These are phyloP conservation scores for Crithidia bombi DNA, from an alignment of 208 protist genomes.

Conservation along the genomic window DNA sequence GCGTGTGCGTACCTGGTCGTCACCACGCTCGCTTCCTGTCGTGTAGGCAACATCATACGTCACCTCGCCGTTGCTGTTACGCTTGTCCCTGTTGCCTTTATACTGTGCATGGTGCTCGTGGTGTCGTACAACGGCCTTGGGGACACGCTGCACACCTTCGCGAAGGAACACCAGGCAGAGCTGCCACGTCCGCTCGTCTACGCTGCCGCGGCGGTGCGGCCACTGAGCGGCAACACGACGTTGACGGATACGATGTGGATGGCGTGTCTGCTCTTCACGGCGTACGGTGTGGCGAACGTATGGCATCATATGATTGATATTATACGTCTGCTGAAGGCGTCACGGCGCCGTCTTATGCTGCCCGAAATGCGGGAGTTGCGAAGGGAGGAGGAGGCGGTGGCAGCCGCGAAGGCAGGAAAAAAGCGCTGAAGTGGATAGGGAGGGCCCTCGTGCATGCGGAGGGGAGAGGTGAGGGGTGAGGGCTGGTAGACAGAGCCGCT, in stretches of 20 bases:
- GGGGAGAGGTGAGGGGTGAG: not conserved
- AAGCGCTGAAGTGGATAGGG: not conserved
- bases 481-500: too few species aligned
- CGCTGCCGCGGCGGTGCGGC: constrained; percentile 20
- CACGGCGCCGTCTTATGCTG: constrained; percentile 48
- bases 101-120: constrained; percentile 28
- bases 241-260: constrained; percentile 38
- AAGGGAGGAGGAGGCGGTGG: constrained; percentile 12
- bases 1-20: constrained; percentile 13
- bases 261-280: constrained; percentile 59
- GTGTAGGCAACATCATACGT: constrained; percentile 1
- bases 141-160: constrained; percentile 20
- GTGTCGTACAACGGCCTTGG: constrained; percentile 20
- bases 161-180: constrained; percentile 18
- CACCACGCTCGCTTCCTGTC: not conserved
- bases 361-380: constrained; percentile 24
- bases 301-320: constrained; percentile 61
- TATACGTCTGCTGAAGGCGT: constrained; percentile 63
- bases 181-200: constrained; percentile 28
- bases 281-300: constrained; percentile 55
- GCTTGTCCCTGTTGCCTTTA: constrained; percentile 35
- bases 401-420: not conserved
- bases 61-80: constrained; percentile 50
- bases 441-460: not conserved
- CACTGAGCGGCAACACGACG: constrained; percentile 6